Evolutionary conservation across 1,284 basidiomycete species (phyloP).

Genomic region (Ustilago cynodontis): DNA sequence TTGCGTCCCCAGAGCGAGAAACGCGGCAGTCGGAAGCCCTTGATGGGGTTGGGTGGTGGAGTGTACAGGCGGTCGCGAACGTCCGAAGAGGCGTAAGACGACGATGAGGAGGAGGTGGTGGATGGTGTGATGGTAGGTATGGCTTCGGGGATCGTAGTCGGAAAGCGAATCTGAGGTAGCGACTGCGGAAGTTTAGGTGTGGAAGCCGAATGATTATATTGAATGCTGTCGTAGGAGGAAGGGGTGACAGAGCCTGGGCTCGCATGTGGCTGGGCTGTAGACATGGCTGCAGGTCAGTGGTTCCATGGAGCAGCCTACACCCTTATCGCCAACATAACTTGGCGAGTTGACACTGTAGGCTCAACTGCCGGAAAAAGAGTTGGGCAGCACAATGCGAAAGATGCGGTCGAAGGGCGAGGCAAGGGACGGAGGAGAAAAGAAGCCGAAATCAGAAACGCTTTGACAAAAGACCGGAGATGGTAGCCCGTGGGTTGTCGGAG

Average conservation of each 20-base stretch:
- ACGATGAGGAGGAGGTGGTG: constrained; percentile 28
- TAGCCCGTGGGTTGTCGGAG: neutral
- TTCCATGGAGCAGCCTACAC: neutral
- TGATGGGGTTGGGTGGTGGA: constrained; percentile 10
- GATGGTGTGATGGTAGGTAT: constrained; percentile 19
- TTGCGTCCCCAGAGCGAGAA: constrained; percentile 36
- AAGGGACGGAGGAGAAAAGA: neutral
- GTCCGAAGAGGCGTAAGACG: constrained; percentile 14
- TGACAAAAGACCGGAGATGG: neutral
- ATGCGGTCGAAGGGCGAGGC: neutral
- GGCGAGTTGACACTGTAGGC: neutral
- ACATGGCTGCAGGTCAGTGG: constrained; percentile 16
- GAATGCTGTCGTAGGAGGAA: constrained; percentile 5
- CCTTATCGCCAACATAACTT: neutral
- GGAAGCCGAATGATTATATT: constrained; percentile 20
- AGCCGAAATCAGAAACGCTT: neutral
- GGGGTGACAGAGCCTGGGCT: neutral
- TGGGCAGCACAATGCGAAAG: neutral
- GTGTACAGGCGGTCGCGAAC: constrained; percentile 7
- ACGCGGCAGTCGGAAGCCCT: constrained; percentile 32
- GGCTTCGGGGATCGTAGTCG: neutral
- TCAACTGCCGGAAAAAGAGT: neutral
- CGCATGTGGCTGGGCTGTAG: neutral
- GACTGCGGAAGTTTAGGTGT: neutral
- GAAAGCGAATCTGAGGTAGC: constrained; percentile 15